Percentiles rank a stretch among this genome's conserved stretches.
These are phyloP conservation scores for Penicillium silybi DNA, from an alignment of 495 filamentous ascomycete species.

Conservation along the genomic window DNA sequence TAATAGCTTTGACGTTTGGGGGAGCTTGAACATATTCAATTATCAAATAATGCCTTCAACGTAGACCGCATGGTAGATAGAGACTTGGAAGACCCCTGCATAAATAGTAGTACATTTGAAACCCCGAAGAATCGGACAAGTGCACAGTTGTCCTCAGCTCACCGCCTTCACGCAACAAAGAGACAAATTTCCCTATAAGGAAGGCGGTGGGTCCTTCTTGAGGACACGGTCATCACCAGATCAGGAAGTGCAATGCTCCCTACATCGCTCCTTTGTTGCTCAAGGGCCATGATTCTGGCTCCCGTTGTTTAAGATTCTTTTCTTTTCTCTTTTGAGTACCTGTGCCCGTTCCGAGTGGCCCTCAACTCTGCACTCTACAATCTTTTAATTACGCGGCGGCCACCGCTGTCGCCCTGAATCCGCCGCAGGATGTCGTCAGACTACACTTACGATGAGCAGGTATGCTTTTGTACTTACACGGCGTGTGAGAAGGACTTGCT, in stretches of 20 bases:
- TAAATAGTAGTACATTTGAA: not conserved
- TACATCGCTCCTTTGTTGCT: constrained; percentile 29
- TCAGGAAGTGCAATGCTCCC: constrained; percentile 24
- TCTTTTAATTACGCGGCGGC: constrained; percentile 33
- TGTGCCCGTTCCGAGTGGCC: constrained; percentile 2
- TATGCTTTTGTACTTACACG: constrained; percentile 21
- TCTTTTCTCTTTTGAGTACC: not conserved
- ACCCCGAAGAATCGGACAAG: not conserved
- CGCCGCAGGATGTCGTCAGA: constrained; percentile 79
- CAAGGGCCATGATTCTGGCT: constrained; percentile 20
- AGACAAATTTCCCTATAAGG: constrained; percentile 3
- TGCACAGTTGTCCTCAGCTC: constrained; percentile 12
- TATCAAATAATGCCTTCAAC: not conserved
- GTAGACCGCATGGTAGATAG: not conserved
- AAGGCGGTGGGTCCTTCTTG: constrained; percentile 20
- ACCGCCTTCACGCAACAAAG: constrained; percentile 19
- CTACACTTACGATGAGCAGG: constrained; percentile 96
- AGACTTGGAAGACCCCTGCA: not conserved
- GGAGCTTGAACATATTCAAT: constrained; percentile 4
- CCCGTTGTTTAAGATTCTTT: constrained; percentile 11
- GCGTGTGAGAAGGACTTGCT: not conserved
- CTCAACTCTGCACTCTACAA: constrained; percentile 18
- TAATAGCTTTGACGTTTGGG: not conserved
- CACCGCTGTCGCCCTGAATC: constrained; percentile 38
- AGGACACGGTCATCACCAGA: constrained; percentile 34